Conservation (phyloP, 2,329 filamentous ascomycete species). For the Sarocladiaceae sp. region DNA sequence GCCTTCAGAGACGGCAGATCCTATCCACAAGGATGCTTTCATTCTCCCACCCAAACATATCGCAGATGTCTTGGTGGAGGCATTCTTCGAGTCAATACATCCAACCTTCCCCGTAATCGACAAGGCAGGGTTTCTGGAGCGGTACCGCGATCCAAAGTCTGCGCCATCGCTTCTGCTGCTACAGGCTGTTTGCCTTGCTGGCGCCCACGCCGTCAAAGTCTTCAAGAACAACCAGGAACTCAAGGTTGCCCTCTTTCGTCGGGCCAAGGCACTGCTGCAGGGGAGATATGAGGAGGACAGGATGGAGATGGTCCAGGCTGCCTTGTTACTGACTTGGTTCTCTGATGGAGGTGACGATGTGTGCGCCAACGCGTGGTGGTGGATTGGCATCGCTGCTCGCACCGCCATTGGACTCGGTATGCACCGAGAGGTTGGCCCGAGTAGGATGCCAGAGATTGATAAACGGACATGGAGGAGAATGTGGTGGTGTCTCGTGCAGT, state of each 20-base stretch:
- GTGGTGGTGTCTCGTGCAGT: slow-evolving; percentile 35
- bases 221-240: slow-evolving; percentile 31
- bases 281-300: slow-evolving; percentile 46
- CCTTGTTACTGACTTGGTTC: slow-evolving; percentile 49
- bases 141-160: too few species aligned
- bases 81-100: too few species aligned
- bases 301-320: slow-evolving; percentile 46
- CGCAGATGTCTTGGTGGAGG: slow-evolving; percentile 36
- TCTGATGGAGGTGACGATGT: slow-evolving; percentile 49
- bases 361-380: slow-evolving; percentile 43
- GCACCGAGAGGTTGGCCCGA: slow-evolving; percentile 30
- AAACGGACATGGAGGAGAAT: slow-evolving; percentile 30
- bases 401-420: slow-evolving; percentile 49
- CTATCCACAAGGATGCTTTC: slow-evolving; percentile 46
- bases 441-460: slow-evolving; percentile 22
- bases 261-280: slow-evolving; percentile 49
- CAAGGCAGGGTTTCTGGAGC: too few species aligned
- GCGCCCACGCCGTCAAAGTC: slow-evolving; percentile 40
- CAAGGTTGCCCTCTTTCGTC: slow-evolving; percentile 44
- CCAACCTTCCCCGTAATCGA: too few species aligned
- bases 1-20: slow-evolving; percentile 45
- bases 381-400: slow-evolving; percentile 45
- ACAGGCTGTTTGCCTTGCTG: slow-evolving; percentile 44
- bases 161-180: slow-evolving; percentile 41
- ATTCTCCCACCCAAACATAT: too few species aligned